Base-by-base conservation (phyloP, 768 basidiomycete species). In the Collybia mongolica region DNA sequence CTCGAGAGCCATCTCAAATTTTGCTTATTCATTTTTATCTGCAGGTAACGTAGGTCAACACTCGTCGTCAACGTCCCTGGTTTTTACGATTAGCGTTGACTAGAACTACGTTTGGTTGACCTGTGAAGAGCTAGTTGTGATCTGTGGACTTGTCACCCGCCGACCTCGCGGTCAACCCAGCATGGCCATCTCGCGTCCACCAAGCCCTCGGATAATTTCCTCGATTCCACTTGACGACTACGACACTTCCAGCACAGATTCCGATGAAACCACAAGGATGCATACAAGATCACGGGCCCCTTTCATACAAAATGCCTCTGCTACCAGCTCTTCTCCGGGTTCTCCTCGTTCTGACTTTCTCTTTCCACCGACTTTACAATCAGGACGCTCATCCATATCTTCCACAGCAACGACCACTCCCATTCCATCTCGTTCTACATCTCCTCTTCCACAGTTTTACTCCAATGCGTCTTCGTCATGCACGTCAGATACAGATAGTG, bases 401-500 rank as follows among this genome's bases (percentile, higher is more conserved):
- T 74, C 75, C 2, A 75, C 74, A 23, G 65, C 75, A 17, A 57
- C 70, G 26, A 68, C 74, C 12, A 77, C 84, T 0, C 82, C 86
- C n/a, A 53, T 79, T 12, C 79, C 77, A n/a, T 86, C 88, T 7
- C 81, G 85, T 43, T 71, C 80, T 11, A 59, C 73, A 12, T 87
- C 88, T 0, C 88, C 86, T 6, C 66, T 77, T 9, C 79, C 81
- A 32, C 74, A 77, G 45, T 80, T 80, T 56, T 75, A 77, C 60
- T 65, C 74, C 9, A 68, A 71, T 52, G 70, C 69, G 18, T 70
- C 80, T 29, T 80, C 81, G 5, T 78, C 80, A 26, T 82, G 77
- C 57, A 67, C 72, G 15, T 84, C 82, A 19, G 84, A 87, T 56
- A 76, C 76, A 2, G 88, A 88, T 51, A 79, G 73, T 55, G 88